A percentile compares a stretch with the other conserved stretches of the same genome.
These are phyloP conservation scores for Aegle marmelos DNA, from an alignment of 345 rosid genomes.

Conservation along the genomic window DNA sequence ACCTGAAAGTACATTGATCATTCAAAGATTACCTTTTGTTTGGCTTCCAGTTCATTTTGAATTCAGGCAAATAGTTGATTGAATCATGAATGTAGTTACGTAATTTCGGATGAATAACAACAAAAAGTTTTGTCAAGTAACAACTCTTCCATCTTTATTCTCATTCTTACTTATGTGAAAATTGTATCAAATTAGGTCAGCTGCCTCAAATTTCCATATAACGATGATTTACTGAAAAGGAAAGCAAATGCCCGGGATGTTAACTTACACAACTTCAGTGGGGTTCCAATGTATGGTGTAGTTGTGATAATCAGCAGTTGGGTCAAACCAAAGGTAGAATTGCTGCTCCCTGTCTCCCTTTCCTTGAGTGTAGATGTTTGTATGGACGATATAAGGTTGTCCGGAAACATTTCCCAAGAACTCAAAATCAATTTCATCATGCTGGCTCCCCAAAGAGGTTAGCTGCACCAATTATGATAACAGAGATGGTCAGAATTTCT, in stretches of 20 bases:
- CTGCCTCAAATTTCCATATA: not conserved
- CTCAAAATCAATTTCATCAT: slow-evolving; percentile 75
- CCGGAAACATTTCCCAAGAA: slow-evolving; percentile 72
- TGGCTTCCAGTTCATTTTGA: not conserved
- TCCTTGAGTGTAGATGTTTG: slow-evolving; percentile 66
- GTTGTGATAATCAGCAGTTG: slow-evolving; percentile 67
- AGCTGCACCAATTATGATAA: slow-evolving; percentile 32
- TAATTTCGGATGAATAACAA: not conserved
- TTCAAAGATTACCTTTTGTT: not conserved
- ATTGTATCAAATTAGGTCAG: not conserved
- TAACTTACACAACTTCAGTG: slow-evolving; percentile 53
- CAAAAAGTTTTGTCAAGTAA: not conserved
- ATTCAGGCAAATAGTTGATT: not conserved
- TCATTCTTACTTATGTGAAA: not conserved
- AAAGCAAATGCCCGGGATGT: not conserved
- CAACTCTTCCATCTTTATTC: not conserved
- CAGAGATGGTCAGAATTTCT: not conserved
- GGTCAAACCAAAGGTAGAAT: slow-evolving; percentile 58
- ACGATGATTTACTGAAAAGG: not conserved
- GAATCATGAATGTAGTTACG: not conserved
- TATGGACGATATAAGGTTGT: slow-evolving; percentile 63
- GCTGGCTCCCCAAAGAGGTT: slow-evolving; percentile 53
- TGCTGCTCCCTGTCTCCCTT: slow-evolving; percentile 64
- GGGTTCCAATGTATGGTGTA: slow-evolving; percentile 82
- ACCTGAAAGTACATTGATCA: slow-evolving; percentile 37